These are phyloP conservation scores for Amesomyces nigricolor DNA, from an alignment of 2,329 filamentous ascomycete genomes.

Conservation along the genomic window DNA sequence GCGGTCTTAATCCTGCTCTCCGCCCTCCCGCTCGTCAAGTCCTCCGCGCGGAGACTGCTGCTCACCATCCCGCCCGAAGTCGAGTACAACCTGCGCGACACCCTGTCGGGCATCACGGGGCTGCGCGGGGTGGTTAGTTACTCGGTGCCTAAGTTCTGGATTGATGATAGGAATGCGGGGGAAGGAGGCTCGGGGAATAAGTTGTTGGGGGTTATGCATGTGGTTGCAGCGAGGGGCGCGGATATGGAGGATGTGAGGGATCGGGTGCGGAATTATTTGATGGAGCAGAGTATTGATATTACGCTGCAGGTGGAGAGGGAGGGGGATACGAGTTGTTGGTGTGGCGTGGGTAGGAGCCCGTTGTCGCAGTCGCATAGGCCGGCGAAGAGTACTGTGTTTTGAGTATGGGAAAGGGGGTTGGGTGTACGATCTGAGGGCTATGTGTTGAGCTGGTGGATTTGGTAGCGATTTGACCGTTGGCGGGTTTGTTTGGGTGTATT, in stretches of 20 bases:
- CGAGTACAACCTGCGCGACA: slow-evolving; percentile 84
- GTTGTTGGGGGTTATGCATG: slow-evolving; percentile 79
- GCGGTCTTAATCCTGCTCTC: slow-evolving; percentile 90
- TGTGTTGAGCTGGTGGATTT: not conserved
- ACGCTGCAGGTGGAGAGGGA: slow-evolving; percentile 86
- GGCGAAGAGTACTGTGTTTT: slow-evolving; percentile 28
- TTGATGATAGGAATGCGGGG: slow-evolving; percentile 59
- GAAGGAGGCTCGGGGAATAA: slow-evolving; percentile 40
- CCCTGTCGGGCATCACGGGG: slow-evolving; percentile 73
- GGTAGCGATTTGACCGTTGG: not conserved
- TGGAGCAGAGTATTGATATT: slow-evolving; percentile 67
- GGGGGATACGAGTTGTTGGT: slow-evolving; percentile 63
- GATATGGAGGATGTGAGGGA: slow-evolving; percentile 79
- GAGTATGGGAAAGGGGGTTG: slow-evolving; percentile 9
- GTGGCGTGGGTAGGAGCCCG: slow-evolving; percentile 39
- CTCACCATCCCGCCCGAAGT: slow-evolving; percentile 77
- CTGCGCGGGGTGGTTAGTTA: slow-evolving; percentile 83
- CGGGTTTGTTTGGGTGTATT: not conserved
- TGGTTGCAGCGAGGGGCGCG: slow-evolving; percentile 66
- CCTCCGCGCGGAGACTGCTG: slow-evolving; percentile 75
- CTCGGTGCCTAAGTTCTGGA: slow-evolving; percentile 84
- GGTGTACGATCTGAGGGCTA: not conserved
- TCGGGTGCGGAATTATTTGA: slow-evolving; percentile 66
- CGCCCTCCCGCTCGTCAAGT: slow-evolving; percentile 79
- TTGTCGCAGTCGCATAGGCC: slow-evolving; percentile 25